Percentiles rank a stretch among this genome's conserved stretches.
Evolutionary conservation across 73 alveolate genomes (phyloP).

Genomic region (Paramecium sonneborni): DNA sequence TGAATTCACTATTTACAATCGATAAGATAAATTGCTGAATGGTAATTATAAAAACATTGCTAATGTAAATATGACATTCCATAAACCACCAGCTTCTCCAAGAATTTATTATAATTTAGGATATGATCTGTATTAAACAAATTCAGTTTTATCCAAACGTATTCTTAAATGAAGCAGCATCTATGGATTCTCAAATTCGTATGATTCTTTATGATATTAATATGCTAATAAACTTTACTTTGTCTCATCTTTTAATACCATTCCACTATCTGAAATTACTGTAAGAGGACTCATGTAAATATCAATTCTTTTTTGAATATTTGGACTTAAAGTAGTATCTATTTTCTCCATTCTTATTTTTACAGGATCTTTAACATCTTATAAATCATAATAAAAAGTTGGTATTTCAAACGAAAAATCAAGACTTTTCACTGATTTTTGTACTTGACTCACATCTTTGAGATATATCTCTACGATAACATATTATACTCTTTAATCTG

Average conservation of each 20-base stretch:
- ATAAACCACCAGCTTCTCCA: constrained; percentile 36
- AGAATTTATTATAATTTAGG: not conserved
- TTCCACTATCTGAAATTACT: constrained; percentile 10
- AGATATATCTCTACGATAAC: not conserved
- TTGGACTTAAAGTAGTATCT: not conserved
- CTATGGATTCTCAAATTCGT: not conserved
- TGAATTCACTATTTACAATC: not conserved
- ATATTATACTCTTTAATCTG: not conserved
- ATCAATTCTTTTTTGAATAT: not conserved
- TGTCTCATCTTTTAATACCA: not conserved
- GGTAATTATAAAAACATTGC: not conserved
- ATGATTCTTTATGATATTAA: not conserved
- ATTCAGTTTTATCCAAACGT: constrained; percentile 12
- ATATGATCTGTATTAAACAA: not conserved
- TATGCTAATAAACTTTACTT: not conserved
- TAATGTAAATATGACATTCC: constrained; percentile 33
- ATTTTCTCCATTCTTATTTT: not conserved
- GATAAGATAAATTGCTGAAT: constrained; percentile 40
- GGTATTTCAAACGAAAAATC: not conserved
- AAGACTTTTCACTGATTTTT: not conserved
- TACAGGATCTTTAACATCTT: not conserved
- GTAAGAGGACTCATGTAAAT: constrained; percentile 22
- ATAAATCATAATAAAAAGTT: not conserved
- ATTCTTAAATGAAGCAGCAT: not conserved
- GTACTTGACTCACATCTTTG: not conserved